phyloP scores from a whole-genome alignment of 352 stramenopile genomes.

The Phytophthora colocasiae region DNA sequence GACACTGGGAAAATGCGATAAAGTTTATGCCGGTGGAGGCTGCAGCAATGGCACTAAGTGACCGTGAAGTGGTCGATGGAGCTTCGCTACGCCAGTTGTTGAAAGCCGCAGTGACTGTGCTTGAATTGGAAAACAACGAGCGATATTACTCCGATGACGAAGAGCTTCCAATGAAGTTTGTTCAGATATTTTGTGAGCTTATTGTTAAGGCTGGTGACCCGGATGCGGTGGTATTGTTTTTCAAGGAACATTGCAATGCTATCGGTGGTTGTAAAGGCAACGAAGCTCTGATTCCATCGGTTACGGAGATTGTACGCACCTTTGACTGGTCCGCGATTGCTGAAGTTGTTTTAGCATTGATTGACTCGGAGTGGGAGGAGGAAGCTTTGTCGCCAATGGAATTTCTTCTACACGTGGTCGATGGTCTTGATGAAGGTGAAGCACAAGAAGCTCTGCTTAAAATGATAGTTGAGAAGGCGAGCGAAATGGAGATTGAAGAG shows the following conservation, averaged over 20 bases:
- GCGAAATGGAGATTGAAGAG: neutral
- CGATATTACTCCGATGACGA: neutral
- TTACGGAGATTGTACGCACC: conserved; percentile 11
- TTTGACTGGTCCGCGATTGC: conserved; percentile 24
- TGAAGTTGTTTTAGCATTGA: neutral
- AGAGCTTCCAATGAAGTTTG: conserved; percentile 11
- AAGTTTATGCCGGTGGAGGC: conserved; percentile 12
- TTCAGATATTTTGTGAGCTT: conserved; percentile 4
- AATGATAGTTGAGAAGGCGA: neutral
- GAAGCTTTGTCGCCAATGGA: conserved; percentile 1
- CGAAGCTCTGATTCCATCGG: neutral
- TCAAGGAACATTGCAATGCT: conserved; percentile 7
- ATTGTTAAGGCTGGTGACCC: conserved; percentile 6
- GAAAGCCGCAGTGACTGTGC: neutral
- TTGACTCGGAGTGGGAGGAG: neutral
- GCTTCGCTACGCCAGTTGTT: conserved; percentile 8
- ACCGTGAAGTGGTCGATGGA: neutral
- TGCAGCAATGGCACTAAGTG: conserved; percentile 1
- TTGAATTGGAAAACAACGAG: neutral
- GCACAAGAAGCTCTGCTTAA: conserved; percentile 1
- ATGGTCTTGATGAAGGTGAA: conserved; percentile 6
- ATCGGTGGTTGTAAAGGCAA: conserved; percentile 8
- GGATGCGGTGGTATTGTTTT: conserved; percentile 14
- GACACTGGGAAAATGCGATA: conserved; percentile 1
- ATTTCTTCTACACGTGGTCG: conserved; percentile 10